These are phyloP conservation scores for Mallotus japonicus DNA, from an alignment of 441 rosid genomes.

Conservation along the genomic window DNA sequence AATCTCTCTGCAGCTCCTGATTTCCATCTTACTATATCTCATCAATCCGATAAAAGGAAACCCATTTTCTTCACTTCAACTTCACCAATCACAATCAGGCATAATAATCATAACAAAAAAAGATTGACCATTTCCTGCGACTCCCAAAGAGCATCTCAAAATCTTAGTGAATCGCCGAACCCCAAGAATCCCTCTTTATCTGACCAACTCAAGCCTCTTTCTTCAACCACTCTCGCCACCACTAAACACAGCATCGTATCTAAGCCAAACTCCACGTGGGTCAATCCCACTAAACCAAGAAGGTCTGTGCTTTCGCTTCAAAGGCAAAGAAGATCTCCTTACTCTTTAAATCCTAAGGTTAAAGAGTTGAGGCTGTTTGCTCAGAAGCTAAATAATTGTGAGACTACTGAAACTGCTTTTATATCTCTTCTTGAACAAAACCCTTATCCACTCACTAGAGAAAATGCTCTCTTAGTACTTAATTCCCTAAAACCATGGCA, in stretches of 20 bases:
- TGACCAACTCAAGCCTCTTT: slow-evolving; percentile 81
- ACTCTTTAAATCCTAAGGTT: slow-evolving; percentile 63
- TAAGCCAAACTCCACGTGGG: slow-evolving; percentile 86
- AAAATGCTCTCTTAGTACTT: slow-evolving; percentile 65
- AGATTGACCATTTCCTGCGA: slow-evolving; percentile 48
- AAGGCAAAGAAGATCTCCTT: slow-evolving; percentile 68
- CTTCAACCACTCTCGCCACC: slow-evolving; percentile 58
- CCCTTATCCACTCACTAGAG: slow-evolving; percentile 58
- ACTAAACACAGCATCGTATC: slow-evolving; percentile 43
- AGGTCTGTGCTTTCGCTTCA: slow-evolving; percentile 82
- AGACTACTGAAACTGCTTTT: slow-evolving; percentile 42
- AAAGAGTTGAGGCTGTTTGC: slow-evolving; percentile 66
- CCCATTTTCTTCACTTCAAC: slow-evolving; percentile 36
- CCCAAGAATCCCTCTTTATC: slow-evolving; percentile 61
- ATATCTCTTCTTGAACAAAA: slow-evolving; percentile 48
- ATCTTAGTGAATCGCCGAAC: slow-evolving; percentile 32
- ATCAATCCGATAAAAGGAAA: slow-evolving; percentile 40
- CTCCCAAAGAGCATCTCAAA: slow-evolving; percentile 36
- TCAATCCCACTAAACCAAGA: slow-evolving; percentile 79
- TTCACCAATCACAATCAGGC: slow-evolving; percentile 19
- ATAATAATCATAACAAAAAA: slow-evolving; percentile 27
- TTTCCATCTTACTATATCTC: slow-evolving; percentile 39
- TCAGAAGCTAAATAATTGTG: slow-evolving; percentile 61
- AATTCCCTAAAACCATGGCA: slow-evolving; percentile 73
- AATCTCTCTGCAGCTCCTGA: slow-evolving; percentile 61